Conservation (phyloP, 305 asterid genomes). For the Solanum hybrid region DNA sequence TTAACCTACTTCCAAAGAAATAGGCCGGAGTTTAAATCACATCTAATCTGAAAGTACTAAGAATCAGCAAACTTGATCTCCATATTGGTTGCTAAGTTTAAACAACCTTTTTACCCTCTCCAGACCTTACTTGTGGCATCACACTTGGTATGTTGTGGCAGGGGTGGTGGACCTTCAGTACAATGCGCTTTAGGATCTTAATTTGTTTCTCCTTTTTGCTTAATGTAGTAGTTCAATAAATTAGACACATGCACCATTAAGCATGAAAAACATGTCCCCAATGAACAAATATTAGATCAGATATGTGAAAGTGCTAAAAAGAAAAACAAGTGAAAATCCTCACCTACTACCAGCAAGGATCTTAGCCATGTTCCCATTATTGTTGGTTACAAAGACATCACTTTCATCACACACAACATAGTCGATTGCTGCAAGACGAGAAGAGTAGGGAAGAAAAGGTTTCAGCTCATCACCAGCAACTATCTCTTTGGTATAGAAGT, state of each 20-base stretch:
- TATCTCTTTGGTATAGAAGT: conserved; percentile 89
- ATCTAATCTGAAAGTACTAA: neutral
- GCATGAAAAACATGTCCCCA: neutral
- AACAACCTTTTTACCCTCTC: neutral
- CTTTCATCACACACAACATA: conserved; percentile 92
- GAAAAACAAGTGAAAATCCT: neutral
- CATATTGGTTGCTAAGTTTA: neutral
- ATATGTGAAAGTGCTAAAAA: neutral
- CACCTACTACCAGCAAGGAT: conserved; percentile 98
- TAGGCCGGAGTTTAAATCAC: neutral
- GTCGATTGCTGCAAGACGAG: conserved; percentile 96
- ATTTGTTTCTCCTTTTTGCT: neutral
- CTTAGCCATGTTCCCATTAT: conserved; percentile 99
- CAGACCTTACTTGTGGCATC: neutral
- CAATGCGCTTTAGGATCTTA: neutral
- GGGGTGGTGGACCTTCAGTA: neutral
- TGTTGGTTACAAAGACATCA: conserved; percentile 94
- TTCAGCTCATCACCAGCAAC: conserved; percentile 72
- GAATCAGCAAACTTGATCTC: neutral
- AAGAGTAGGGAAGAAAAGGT: conserved; percentile 76
- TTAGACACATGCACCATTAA: neutral
- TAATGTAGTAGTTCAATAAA: neutral
- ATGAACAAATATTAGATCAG: neutral
- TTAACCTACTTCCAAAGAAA: neutral
- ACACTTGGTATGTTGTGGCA: neutral